phyloP scores from a whole-genome alignment of 108 stramenopile genomes.

The Pseudonitzschia pungens region DNA sequence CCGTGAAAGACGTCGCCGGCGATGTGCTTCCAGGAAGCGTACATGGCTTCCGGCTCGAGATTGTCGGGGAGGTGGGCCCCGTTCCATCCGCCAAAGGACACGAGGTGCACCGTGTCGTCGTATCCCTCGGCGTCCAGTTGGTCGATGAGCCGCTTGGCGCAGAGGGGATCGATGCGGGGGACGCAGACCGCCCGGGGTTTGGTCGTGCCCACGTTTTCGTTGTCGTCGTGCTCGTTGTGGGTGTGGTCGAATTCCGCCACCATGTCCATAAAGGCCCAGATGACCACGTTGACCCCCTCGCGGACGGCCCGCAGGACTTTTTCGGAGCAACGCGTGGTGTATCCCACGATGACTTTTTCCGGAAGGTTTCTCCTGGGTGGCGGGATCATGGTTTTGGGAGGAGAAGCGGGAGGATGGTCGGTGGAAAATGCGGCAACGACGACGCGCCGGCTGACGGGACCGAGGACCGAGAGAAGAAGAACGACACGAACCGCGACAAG shows the following conservation, averaged over 20 bases:
- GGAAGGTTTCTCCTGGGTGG: constrained; percentile 18
- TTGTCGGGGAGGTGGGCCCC: constrained; percentile 58
- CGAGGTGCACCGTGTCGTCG: constrained; percentile 53
- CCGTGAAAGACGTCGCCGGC: constrained; percentile 67
- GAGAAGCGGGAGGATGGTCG: background rate
- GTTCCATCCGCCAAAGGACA: constrained; percentile 83
- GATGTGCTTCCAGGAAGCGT: constrained; percentile 33
- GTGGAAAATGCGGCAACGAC: too few relatives aligned
- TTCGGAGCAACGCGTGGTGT: constrained; percentile 37
- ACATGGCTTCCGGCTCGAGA: constrained; percentile 46
- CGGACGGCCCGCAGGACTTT: constrained; percentile 48
- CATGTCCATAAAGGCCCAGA: constrained; percentile 66
- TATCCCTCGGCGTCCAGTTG: constrained; percentile 34
- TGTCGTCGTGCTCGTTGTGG: background rate
- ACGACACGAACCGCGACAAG: too few relatives aligned
- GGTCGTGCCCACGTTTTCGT: background rate
- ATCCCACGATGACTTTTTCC: constrained; percentile 42
- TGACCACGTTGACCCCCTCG: constrained; percentile 68
- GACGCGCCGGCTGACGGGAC: too few relatives aligned
- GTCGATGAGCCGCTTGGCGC: constrained; percentile 32
- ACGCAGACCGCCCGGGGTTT: background rate
- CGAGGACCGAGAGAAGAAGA: too few relatives aligned
- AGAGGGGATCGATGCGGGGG: constrained; percentile 37
- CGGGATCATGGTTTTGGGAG: background rate
- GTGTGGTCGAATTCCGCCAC: background rate